Conservation (phyloP, 2,329 filamentous ascomycete genomes). For the Colletotrichum lini region DNA sequence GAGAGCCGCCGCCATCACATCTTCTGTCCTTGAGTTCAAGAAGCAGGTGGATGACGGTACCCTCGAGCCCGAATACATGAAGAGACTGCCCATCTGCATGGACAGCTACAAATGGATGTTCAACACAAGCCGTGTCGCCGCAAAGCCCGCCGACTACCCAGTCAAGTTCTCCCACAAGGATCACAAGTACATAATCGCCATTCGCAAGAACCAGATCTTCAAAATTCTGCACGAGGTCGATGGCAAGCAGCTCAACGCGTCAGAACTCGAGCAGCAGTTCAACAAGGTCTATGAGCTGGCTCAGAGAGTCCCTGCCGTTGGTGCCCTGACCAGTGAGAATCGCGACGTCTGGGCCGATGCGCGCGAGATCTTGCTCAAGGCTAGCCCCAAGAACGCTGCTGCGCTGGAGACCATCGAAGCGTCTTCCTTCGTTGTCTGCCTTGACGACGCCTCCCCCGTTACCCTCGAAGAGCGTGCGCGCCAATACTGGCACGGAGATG, state of each 20-base stretch:
- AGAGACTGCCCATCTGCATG: slow-evolving; percentile 97
- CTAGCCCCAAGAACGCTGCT: slow-evolving; percentile 83
- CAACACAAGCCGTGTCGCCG: slow-evolving; percentile 89
- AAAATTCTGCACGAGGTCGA: slow-evolving; percentile 87
- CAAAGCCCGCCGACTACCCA: slow-evolving; percentile 84
- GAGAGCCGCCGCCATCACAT: slow-evolving; percentile 91
- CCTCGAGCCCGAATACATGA: slow-evolving; percentile 98
- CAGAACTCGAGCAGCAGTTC: slow-evolving; percentile 93
- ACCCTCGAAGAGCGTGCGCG: slow-evolving; percentile 96
- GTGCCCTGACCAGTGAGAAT: slow-evolving; percentile 90
- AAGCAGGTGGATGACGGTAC: slow-evolving; percentile 85
- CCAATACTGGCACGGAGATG: slow-evolving; percentile 99
- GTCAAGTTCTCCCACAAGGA: slow-evolving; percentile 82
- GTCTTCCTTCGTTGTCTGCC: slow-evolving; percentile 90
- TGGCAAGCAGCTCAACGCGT: slow-evolving; percentile 88
- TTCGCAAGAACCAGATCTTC: slow-evolving; percentile 98
- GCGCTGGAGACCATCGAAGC: slow-evolving; percentile 88
- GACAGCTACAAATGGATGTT: slow-evolving; percentile 99
- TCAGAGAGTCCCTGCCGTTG: slow-evolving; percentile 80
- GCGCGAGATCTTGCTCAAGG: slow-evolving; percentile 80
- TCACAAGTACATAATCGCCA: slow-evolving; percentile 89
- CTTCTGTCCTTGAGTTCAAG: slow-evolving; percentile 93
- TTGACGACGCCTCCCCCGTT: slow-evolving; percentile 91
- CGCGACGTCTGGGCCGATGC: slow-evolving; percentile 93
- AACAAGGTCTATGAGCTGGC: slow-evolving; percentile 84